Conservation (phyloP, 371 early-diverging fungal genomes). For the Funneliformis caledonium region DNA sequence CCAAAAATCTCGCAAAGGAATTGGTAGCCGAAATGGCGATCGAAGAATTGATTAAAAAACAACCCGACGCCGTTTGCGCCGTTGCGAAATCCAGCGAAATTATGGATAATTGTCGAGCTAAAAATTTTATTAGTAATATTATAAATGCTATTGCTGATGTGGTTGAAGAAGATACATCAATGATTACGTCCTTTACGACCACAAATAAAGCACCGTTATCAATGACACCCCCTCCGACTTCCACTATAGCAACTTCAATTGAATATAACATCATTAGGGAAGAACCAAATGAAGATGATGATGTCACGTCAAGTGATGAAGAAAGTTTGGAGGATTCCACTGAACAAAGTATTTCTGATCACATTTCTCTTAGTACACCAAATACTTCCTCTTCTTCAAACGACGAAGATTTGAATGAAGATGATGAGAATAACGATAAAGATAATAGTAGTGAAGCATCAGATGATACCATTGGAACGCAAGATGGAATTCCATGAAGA, state of each 20-base stretch:
- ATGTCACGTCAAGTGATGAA: neutral
- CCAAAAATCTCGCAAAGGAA: neutral
- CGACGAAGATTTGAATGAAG: too few relatives aligned
- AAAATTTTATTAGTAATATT: neutral
- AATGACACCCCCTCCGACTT: too few relatives aligned
- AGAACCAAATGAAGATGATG: neutral
- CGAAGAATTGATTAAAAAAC: conserved; percentile 11
- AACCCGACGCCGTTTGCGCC: neutral
- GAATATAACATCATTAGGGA: neutral
- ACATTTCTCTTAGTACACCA: too few relatives aligned
- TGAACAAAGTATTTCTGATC: too few relatives aligned
- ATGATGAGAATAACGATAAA: too few relatives aligned
- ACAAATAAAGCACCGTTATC: too few relatives aligned
- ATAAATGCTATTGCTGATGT: neutral
- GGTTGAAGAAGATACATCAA: neutral
- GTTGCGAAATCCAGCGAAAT: conserved; percentile 1
- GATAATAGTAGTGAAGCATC: neutral
- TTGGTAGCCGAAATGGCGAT: conserved; percentile 34
- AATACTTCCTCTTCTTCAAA: too few relatives aligned
- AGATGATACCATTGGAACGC: neutral
- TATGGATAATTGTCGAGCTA: neutral
- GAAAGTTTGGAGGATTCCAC: neutral
- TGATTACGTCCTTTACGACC: too few relatives aligned
- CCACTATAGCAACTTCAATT: too few relatives aligned
- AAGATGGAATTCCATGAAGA: too few relatives aligned